Conservation (phyloP, 169 alveolate species). For the Eimeria maxima region DNA sequence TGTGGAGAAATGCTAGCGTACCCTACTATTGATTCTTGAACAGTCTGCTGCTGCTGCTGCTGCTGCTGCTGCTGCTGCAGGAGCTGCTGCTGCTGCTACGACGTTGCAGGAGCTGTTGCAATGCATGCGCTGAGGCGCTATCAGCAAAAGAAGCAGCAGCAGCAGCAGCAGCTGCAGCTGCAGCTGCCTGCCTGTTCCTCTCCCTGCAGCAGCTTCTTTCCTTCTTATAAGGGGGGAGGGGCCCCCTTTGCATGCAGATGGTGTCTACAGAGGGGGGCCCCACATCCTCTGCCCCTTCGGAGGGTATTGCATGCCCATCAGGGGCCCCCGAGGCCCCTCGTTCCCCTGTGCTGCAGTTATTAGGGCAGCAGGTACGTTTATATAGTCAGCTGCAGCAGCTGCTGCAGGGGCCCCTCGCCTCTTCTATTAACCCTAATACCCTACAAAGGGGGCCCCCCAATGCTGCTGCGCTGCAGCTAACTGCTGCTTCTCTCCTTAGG, state of each 20-base stretch:
- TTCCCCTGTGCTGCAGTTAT: neutral
- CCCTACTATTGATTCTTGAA: neutral
- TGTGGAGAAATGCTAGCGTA: no score
- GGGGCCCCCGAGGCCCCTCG: conserved; percentile 17
- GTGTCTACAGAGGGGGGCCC: neutral
- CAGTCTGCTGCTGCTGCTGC: conserved; percentile 16
- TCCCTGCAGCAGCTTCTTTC: neutral
- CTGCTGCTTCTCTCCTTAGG: conserved; percentile 43
- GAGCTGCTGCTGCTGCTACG: neutral
- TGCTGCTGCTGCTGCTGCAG: neutral
- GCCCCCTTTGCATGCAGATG: neutral
- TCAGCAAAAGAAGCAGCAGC: conserved; percentile 40
- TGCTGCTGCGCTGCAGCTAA: conserved; percentile 10
- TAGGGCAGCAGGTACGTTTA: conserved; percentile 28
- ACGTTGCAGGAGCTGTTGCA: neutral
- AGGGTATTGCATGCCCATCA: neutral
- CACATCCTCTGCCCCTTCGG: conserved; percentile 10
- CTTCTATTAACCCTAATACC: neutral
- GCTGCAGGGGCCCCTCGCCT: conserved; percentile 19
- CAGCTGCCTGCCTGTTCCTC: neutral
- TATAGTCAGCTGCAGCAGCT: conserved; percentile 36
- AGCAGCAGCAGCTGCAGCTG: conserved; percentile 39
- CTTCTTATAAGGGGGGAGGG: neutral
- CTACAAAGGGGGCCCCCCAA: neutral
- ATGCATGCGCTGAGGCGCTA: conserved; percentile 1